phyloP scores from a whole-genome alignment of 768 basidiomycete species.

The Albatrellus ellisii region DNA sequence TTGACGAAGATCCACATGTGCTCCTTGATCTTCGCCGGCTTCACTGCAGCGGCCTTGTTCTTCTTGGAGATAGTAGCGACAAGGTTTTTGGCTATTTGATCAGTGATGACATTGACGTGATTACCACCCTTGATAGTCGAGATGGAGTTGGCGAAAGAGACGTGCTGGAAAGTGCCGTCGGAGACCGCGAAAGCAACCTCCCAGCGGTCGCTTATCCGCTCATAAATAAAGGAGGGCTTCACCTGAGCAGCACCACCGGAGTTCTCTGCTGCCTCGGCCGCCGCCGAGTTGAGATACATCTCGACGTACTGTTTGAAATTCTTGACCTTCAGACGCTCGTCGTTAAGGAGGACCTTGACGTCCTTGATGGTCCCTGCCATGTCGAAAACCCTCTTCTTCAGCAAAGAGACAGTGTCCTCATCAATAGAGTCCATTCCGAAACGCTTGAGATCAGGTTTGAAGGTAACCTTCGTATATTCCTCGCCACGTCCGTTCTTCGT shows the following conservation, averaged over 20 bases:
- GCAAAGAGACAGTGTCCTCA: constrained; percentile 76
- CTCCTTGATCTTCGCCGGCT: constrained; percentile 86
- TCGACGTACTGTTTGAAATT: constrained; percentile 97
- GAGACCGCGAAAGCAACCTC: constrained; percentile 93
- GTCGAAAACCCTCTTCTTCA: constrained; percentile 92
- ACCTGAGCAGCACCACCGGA: constrained; percentile 69
- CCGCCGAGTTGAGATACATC: constrained; percentile 73
- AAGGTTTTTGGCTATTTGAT: constrained; percentile 81
- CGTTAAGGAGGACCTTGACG: constrained; percentile 88
- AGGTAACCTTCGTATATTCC: constrained; percentile 88
- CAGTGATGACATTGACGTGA: constrained; percentile 75
- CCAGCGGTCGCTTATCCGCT: constrained; percentile 74
- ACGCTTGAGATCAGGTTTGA: constrained; percentile 81
- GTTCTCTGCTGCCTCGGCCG: constrained; percentile 50
- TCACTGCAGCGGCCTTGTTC: constrained; percentile 94
- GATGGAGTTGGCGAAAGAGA: constrained; percentile 97
- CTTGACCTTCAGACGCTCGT: constrained; percentile 84
- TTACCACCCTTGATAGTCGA: constrained; percentile 94
- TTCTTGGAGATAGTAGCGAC: constrained; percentile 83
- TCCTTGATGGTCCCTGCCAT: constrained; percentile 92
- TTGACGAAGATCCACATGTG: constrained; percentile 99
- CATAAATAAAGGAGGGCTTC: constrained; percentile 76
- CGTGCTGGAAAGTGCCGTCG: constrained; percentile 84
- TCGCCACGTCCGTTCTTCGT: constrained; percentile 80
- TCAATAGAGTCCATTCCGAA: constrained; percentile 92